Evolutionary conservation across 1,284 basidiomycete genomes (phyloP), one percentile per base, ranked within the genome.

Genomic region (Earliella scabrosa): DNA sequence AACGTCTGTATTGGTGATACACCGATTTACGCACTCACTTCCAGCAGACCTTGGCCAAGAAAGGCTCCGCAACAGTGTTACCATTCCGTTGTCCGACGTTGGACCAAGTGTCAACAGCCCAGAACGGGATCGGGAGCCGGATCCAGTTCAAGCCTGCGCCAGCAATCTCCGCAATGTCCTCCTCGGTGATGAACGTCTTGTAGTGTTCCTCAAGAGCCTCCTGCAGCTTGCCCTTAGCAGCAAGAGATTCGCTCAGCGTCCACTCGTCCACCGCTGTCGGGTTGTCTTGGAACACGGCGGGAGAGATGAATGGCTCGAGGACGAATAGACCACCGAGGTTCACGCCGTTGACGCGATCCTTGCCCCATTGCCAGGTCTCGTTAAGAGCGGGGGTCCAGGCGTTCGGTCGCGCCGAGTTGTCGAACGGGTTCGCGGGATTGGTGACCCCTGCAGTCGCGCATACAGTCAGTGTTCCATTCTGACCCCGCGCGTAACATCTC

Each of bases 271-370:
- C 67, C 9, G 81, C 75, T 34, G 59, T 65, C 6, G 83, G 77
- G 66, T 88, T 88, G 54, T 81, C 81, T 70, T 97, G 87, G 75
- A 83, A 97, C 29, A 94, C 78, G 16, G 81, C 78, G 1, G 93
- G 93, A 0, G 81, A 74, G 72, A 94, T 95, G 76, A 94, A 93
- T 0, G 92, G 92, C 68, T 95, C 92, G 29, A 86, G 72, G 7
- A 86, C 85, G 69, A 87, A 85, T 55, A 81, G 77, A 18, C 91
- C 90, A 52, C 91, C 91, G 38, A 92, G 70, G 71, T 88, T 88
- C 58, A 88, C 82, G 56, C 75, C 89, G 64, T 77, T 77, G 32
- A 92, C 79, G 50, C 78, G 80, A 75, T 93, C 79, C 45, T 73
- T 73, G 14, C 82, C 83, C 74, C 77, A 93, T n/a, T 76, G 80